Evolutionary conservation across 169 alveolate species (phyloP), one percentile per base, ranked within the genome.

Genomic region (Plasmodium berghei): DNA sequence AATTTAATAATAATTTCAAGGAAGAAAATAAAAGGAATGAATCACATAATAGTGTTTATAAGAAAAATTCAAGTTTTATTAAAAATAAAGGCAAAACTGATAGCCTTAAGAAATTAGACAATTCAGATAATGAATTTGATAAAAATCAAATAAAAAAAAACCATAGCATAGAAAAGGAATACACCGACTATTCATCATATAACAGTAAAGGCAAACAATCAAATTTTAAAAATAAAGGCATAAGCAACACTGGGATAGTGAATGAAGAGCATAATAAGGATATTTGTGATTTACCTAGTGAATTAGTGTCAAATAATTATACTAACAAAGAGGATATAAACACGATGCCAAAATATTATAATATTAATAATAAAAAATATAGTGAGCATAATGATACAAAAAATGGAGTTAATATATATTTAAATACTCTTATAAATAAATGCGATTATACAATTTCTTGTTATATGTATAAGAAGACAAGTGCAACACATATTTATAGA

Each of bases 401-500:
- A 54, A 72, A 72, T 22, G 46, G 26, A 34, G 61, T 63, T 56
- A 75, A 75, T 56, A 24, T 64, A n/a, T 75, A 63, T 55, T 63
- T 63, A 45, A 75, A 75, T 45, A 62, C 89, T 9, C 49, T 75
- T 55, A 75, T 75, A 63, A 75, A 75, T 40, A 75, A 75, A 12
- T 75, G 61, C 18, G 75, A 75, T 75, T 75, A 75, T 67, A 75
- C 89, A 49, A 64, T 75, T 66, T 63, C 89, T 3, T 75, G 89
- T 34, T 48, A 75, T 67, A 75, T 75, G 89, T 75, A 56, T 67
- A 75, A 75, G 67, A 75, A 64, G 40, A 63, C 89, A 40, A 75
- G 52, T 64, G 77, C 89, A 12, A 75, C 89, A 34, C 89, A 75
- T 75, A 75, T 75, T 14, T 75, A 75, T 58, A 75, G 89, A 64